phyloP scores from a whole-genome alignment of 2,329 filamentous ascomycete species.

The Scedosporium dehoogii region DNA sequence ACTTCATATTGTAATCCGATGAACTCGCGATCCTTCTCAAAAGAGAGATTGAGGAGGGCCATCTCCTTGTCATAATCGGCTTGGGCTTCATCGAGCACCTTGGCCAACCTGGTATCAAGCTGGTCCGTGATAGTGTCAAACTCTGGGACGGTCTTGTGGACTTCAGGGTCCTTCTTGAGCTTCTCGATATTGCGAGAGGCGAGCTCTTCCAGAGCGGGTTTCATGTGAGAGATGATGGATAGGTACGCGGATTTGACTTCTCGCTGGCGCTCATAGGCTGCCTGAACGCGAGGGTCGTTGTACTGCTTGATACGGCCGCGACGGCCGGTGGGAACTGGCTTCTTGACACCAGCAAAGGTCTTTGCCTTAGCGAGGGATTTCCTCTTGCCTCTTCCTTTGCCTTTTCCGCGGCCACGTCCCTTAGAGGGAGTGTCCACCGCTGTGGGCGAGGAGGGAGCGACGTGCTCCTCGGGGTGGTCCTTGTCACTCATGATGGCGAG shows the following conservation, averaged over 20 bases:
- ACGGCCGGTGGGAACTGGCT: slow-evolving; percentile 22
- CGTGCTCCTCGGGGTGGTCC: slow-evolving; percentile 21
- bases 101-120: slow-evolving; percentile 34
- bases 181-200: slow-evolving; percentile 49
- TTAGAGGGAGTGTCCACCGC: slow-evolving; percentile 12
- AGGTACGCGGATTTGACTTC: slow-evolving; percentile 57
- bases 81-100: slow-evolving; percentile 6
- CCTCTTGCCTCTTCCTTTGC: slow-evolving; percentile 12
- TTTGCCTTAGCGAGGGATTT: slow-evolving; percentile 16
- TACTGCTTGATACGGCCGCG: slow-evolving; percentile 48
- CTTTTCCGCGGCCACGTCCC: slow-evolving; percentile 12
- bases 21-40: slow-evolving; percentile 9
- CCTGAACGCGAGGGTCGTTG: slow-evolving; percentile 42
- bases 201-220: slow-evolving; percentile 55
- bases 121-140: slow-evolving; percentile 40
- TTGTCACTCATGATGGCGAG: slow-evolving; percentile 26
- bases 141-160: slow-evolving; percentile 43
- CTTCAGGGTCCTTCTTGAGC: slow-evolving; percentile 42
- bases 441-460: slow-evolving; percentile 8
- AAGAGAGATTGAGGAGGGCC: slow-evolving; percentile 11
- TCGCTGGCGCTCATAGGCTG: slow-evolving; percentile 52
- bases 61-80: slow-evolving; percentile 13
- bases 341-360: slow-evolving; percentile 23
- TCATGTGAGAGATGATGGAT: slow-evolving; percentile 52
- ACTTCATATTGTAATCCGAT: slow-evolving; percentile 13